These are phyloP conservation scores for Darksidea phi DNA, from an alignment of 495 filamentous ascomycete genomes.

Conservation along the genomic window DNA sequence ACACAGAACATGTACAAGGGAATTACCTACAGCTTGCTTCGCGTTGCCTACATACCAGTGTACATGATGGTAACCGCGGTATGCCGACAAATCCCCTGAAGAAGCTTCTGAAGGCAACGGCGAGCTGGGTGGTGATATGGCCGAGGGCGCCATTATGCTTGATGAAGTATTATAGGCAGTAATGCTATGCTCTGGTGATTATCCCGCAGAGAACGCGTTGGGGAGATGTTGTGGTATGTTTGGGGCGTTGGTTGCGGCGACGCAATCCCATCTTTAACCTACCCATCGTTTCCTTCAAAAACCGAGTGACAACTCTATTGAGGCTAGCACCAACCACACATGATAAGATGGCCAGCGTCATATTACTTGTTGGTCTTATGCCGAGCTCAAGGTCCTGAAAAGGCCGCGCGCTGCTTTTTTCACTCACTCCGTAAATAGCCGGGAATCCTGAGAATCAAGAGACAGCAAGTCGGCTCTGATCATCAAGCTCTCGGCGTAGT, in stretches of 20 bases:
- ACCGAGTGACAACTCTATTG: not conserved
- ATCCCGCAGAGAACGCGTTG: not conserved
- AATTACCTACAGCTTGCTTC: conserved; percentile 63
- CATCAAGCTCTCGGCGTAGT: too few species aligned
- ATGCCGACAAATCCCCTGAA: conserved; percentile 46
- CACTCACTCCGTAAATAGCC: not conserved
- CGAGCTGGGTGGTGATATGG: conserved; percentile 50
- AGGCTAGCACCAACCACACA: not conserved
- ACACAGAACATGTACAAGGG: too few species aligned
- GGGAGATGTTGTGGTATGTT: too few species aligned
- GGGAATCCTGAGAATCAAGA: not conserved
- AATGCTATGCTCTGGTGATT: conserved; percentile 12
- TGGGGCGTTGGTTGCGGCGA: too few species aligned
- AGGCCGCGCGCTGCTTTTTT: not conserved
- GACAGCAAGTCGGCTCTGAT: not conserved
- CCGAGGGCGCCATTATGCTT: conserved; percentile 67
- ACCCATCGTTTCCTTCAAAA: not conserved
- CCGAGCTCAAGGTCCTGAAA: not conserved
- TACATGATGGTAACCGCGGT: conserved; percentile 82
- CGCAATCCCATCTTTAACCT: conserved; percentile 1
- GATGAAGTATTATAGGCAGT: conserved; percentile 2
- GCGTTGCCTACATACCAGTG: conserved; percentile 96
- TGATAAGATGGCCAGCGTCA: not conserved
- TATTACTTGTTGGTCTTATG: not conserved
- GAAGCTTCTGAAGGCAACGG: conserved; percentile 47